Evolutionary conservation across 2,329 filamentous ascomycete genomes (phyloP).

Genomic region (Apiospora aurea): DNA sequence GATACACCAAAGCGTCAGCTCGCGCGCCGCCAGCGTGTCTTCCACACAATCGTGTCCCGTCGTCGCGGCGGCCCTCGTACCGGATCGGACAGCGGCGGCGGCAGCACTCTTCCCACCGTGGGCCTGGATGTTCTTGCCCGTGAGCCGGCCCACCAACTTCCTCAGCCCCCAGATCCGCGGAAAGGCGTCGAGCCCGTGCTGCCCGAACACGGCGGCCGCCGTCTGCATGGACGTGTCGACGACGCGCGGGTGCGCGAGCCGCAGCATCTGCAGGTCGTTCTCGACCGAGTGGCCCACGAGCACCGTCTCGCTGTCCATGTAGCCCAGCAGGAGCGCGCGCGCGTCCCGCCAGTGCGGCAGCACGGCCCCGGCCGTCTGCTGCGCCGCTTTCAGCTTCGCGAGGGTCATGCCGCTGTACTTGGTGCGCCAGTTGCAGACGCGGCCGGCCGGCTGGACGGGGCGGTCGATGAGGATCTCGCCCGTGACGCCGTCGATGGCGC

Average conservation of each 20-base stretch:
- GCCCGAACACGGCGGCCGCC: slow-evolving; percentile 42
- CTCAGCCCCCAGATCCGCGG: slow-evolving; percentile 45
- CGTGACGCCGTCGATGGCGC: slow-evolving; percentile 52
- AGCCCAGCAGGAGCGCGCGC: slow-evolving; percentile 48
- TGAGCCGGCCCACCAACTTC: slow-evolving; percentile 42
- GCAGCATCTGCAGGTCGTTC: slow-evolving; percentile 52
- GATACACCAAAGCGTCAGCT: too few species aligned
- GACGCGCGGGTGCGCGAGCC: slow-evolving; percentile 49
- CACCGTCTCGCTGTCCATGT: slow-evolving; percentile 52
- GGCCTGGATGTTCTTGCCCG: slow-evolving; percentile 47
- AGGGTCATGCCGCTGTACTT: slow-evolving; percentile 49
- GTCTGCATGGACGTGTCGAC: slow-evolving; percentile 54
- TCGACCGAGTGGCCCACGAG: slow-evolving; percentile 56
- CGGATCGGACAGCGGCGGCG: too few species aligned
- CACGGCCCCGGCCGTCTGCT: slow-evolving; percentile 35
- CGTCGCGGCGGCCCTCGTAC: too few species aligned
- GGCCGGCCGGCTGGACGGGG: slow-evolving; percentile 46
- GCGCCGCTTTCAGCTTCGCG: slow-evolving; percentile 35
- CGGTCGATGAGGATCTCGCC: slow-evolving; percentile 53
- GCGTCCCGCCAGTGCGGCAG: slow-evolving; percentile 52
- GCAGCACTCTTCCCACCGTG: slow-evolving; percentile 41
- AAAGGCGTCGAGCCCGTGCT: slow-evolving; percentile 26
- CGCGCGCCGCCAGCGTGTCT: too few species aligned
- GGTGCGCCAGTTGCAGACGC: slow-evolving; percentile 46
- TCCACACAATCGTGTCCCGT: slow-evolving; percentile 31